phyloP scores from a whole-genome alignment of 2,329 filamentous ascomycete genomes.

The Zymoseptoria tritici region DNA sequence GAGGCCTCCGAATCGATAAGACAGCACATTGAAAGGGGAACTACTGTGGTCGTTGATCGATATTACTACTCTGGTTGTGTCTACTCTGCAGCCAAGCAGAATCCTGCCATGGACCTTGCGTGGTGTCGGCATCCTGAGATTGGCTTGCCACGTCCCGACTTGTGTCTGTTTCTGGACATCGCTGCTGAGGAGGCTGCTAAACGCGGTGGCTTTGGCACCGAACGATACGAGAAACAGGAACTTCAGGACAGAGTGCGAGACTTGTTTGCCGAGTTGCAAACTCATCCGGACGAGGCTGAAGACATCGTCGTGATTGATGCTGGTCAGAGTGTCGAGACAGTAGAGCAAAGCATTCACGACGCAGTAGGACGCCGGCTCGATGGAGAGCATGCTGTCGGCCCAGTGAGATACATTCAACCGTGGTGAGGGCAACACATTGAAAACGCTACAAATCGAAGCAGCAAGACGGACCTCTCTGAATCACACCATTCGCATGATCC shows the following conservation, averaged over 20 bases:
- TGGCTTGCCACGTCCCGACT: conserved; percentile 78
- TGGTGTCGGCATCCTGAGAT: conserved; percentile 84
- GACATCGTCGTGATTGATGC: conserved; percentile 52
- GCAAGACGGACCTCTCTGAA: not conserved
- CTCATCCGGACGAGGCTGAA: conserved; percentile 40
- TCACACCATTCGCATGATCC: not conserved
- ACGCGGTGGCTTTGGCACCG: conserved; percentile 79
- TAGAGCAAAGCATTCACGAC: conserved; percentile 34
- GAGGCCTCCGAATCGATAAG: conserved; percentile 49
- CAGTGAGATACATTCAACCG: conserved; percentile 11
- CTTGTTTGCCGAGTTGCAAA: conserved; percentile 54
- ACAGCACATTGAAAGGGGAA: conserved; percentile 52
- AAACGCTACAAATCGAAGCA: not conserved
- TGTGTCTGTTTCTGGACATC: conserved; percentile 81
- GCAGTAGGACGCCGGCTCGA: conserved; percentile 14
- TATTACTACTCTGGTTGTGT: conserved; percentile 95
- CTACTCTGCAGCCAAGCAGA: conserved; percentile 82
- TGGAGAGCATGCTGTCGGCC: not conserved
- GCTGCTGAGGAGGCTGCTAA: conserved; percentile 62
- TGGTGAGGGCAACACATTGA: conserved; percentile 8
- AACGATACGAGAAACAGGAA: conserved; percentile 77
- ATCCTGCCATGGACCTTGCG: conserved; percentile 57
- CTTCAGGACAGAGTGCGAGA: conserved; percentile 75
- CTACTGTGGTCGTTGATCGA: conserved; percentile 76
- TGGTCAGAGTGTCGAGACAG: conserved; percentile 43